These are phyloP conservation scores for Ophiostoma sp. DNA, from an alignment of 2,329 filamentous ascomycete species.

Conservation along the genomic window DNA sequence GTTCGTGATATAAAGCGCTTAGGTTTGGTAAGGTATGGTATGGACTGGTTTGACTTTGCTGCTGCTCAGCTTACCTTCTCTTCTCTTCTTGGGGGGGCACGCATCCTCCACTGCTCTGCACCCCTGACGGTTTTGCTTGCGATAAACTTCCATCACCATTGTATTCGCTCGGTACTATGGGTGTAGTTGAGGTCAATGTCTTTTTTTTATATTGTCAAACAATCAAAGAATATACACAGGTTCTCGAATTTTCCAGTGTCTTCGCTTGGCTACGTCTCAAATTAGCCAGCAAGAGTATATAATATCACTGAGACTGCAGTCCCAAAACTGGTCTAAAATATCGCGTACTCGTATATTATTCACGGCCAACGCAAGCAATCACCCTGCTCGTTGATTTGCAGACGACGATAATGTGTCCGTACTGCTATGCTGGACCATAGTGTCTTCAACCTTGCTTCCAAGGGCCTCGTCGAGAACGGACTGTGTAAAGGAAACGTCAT, in stretches of 20 bases:
- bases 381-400: slow-evolving; percentile 3
- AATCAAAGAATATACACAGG: neutral
- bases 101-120: no score
- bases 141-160: neutral
- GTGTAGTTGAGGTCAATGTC: neutral
- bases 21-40: neutral
- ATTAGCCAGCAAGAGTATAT: no score
- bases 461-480: slow-evolving; percentile 27
- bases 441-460: slow-evolving; percentile 26
- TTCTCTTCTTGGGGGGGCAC: neutral
- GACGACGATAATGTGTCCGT: slow-evolving; percentile 20
- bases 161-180: neutral
- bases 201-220: neutral
- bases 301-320: no score
- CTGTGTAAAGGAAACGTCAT: slow-evolving; percentile 37
- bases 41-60: neutral
- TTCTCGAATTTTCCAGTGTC: no score
- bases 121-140: no score
- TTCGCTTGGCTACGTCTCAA: no score
- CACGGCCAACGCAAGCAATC: neutral
- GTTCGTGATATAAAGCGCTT: neutral
- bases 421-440: slow-evolving; percentile 16
- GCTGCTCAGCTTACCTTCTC: neutral
- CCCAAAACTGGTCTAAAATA: no score
- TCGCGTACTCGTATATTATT: no score